Percentiles rank a stretch among this genome's conserved stretches.
These are phyloP conservation scores for Lophium mytilinum DNA, from an alignment of 495 filamentous ascomycete species.

Conservation along the genomic window DNA sequence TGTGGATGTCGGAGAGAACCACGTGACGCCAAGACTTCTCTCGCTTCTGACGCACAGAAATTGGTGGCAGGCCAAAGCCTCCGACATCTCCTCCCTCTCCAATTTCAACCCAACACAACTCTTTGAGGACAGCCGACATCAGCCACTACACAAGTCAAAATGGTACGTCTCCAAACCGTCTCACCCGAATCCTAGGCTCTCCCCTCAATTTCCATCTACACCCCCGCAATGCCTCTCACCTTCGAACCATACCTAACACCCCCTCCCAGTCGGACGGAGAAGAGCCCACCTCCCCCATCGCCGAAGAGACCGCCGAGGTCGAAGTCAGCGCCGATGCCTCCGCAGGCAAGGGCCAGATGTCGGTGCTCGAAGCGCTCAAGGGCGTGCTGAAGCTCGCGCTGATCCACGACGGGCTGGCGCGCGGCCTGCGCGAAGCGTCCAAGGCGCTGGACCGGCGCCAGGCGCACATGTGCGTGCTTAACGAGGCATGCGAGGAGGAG, in stretches of 20 bases:
- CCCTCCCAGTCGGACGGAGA: slow-evolving; percentile 63
- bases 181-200: neutral
- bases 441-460: slow-evolving; percentile 97
- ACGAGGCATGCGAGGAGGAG: slow-evolving; percentile 99
- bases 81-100: neutral
- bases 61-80: neutral
- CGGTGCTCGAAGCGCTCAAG: slow-evolving; percentile 94
- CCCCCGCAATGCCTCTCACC: neutral
- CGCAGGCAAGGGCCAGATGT: slow-evolving; percentile 82
- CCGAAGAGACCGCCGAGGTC: slow-evolving; percentile 60
- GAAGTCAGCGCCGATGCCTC: slow-evolving; percentile 80
- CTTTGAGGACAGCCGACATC: slow-evolving; percentile 53
- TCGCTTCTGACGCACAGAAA: slow-evolving; percentile 3
- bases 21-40: slow-evolving; percentile 1
- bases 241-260: neutral
- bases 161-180: slow-evolving; percentile 28
- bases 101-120: slow-evolving; percentile 31
- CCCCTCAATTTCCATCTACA: neutral
- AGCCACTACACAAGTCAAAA: slow-evolving; percentile 33
- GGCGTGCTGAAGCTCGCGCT: slow-evolving; percentile 95
- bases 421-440: slow-evolving; percentile 92
- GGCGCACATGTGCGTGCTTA: slow-evolving; percentile 99
- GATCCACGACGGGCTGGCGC: slow-evolving; percentile 98
- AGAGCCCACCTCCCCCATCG: slow-evolving; percentile 61
- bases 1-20: neutral